Evolutionary conservation across 2,329 filamentous ascomycete species (phyloP).

Genomic region (Colletotrichum sp.): DNA sequence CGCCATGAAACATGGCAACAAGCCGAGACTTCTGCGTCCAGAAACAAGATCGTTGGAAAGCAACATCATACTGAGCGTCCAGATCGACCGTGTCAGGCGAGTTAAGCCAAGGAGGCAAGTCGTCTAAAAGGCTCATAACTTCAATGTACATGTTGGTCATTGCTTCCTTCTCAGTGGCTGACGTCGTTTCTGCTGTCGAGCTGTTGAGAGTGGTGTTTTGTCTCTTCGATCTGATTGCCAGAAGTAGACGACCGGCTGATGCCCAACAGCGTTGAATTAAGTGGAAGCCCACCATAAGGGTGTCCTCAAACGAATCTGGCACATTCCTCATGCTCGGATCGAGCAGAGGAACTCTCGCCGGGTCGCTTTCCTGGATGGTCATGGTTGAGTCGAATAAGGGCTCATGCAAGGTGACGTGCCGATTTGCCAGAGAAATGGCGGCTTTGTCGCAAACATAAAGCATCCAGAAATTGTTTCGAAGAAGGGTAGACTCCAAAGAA

Average conservation of each 20-base stretch:
- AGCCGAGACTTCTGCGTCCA: not conserved
- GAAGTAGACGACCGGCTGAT: not conserved
- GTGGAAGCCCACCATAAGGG: conserved; percentile 37
- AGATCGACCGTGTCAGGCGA: not conserved
- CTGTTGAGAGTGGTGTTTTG: not conserved
- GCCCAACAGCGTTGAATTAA: conserved; percentile 38
- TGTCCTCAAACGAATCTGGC: not conserved
- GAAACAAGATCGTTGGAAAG: not conserved
- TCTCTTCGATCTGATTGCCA: not conserved
- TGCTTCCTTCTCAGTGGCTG: not conserved
- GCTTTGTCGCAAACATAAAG: conserved; percentile 45
- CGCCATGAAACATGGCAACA: not conserved
- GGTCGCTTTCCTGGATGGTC: conserved; percentile 21
- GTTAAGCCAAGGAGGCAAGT: not conserved
- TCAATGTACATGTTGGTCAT: not conserved
- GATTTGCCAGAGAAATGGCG: conserved; percentile 41
- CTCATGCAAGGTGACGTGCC: conserved; percentile 49
- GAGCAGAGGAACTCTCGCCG: not conserved
- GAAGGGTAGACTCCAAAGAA: conserved; percentile 41
- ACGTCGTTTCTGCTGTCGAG: not conserved
- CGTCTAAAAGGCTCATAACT: not conserved
- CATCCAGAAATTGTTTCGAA: conserved; percentile 43
- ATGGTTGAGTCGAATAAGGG: conserved; percentile 46
- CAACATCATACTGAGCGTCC: not conserved
- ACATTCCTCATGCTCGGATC: conserved; percentile 18